Conservation (phyloP, 1,284 basidiomycete genomes). For the Cryptococcus floricola region DNA sequence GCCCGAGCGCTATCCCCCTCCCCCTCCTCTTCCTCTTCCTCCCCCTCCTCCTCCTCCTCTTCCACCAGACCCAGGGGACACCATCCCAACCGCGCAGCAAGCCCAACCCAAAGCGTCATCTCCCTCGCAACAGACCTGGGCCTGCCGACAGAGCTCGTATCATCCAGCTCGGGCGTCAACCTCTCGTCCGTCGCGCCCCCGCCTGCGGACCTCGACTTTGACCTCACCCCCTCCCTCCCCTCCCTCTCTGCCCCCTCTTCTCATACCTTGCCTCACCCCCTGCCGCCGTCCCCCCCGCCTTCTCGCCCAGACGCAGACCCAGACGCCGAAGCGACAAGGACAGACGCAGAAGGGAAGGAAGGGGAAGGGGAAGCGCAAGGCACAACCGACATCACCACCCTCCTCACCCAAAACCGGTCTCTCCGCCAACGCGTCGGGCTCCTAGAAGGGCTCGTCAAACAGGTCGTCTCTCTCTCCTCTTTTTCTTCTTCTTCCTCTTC, state of each 20-base stretch:
- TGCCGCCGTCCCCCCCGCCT: constrained; percentile 1
- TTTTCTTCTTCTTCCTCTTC: constrained; percentile 6
- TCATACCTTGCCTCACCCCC: constrained; percentile 1
- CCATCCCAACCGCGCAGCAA: constrained; percentile 28
- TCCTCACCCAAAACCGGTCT: constrained; percentile 33
- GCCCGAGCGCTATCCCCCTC: background rate
- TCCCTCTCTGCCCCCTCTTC: too few species aligned
- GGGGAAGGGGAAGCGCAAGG: too few species aligned
- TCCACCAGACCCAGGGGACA: too few species aligned
- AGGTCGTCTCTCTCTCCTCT: constrained; percentile 37
- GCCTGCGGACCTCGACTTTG: constrained; percentile 27
- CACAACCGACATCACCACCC: constrained; percentile 2
- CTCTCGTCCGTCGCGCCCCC: constrained; percentile 40
- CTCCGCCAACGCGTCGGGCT: constrained; percentile 35
- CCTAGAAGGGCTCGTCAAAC: constrained; percentile 44
- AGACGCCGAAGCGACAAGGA: too few species aligned
- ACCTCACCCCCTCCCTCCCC: too few species aligned
- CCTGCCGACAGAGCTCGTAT: constrained; percentile 33
- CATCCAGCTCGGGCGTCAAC: constrained; percentile 33
- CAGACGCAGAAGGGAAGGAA: background rate
- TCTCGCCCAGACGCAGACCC: too few species aligned
- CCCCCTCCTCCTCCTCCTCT: too few species aligned
- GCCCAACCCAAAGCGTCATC: constrained; percentile 33
- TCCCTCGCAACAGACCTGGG: constrained; percentile 36
- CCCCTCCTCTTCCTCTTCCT: constrained; percentile 1